Conservation (phyloP, 78 protist genomes). For the Dictyostelium discoideum region dicty_2.7 NC_007091.3:297001-297500, state of each 20-base stretch:
- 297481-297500: no score
- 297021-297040: constrained; percentile 78
- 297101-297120: neutral
- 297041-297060: constrained; percentile 44
- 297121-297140: neutral
- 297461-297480: neutral
- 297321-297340: constrained; percentile 62
- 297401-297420: constrained; percentile 52
- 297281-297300: constrained; percentile 44
- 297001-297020: constrained; percentile 99
- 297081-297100: neutral
- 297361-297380: constrained; percentile 9
- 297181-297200: constrained; percentile 4
- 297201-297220: constrained; percentile 46
- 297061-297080: constrained; percentile 67
- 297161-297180: neutral
- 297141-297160: neutral
- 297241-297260: constrained; percentile 10
- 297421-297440: constrained; percentile 9
- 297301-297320: constrained; percentile 59
- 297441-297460: neutral
- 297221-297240: constrained; percentile 54
- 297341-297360: constrained; percentile 46
- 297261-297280: constrained; percentile 15
- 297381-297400: constrained; percentile 28